These are phyloP conservation scores for Anastatica hierochuntica DNA, from an alignment of 345 rosid species.

Conservation along the genomic window DNA sequence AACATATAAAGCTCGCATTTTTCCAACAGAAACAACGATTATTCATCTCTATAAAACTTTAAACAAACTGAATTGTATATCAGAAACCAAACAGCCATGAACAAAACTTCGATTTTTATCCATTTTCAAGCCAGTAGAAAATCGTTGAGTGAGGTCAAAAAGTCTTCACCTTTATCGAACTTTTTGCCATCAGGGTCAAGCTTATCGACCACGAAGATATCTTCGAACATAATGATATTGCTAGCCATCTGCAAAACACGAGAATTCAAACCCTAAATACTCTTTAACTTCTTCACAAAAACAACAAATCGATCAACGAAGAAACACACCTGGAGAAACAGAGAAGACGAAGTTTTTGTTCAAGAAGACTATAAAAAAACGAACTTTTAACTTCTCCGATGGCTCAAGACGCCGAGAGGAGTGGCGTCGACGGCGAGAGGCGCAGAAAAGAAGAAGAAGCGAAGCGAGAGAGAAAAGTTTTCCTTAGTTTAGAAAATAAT, in stretches of 20 bases:
- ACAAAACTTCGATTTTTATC: too few species aligned
- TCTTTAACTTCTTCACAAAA: background rate
- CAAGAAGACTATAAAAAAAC: background rate
- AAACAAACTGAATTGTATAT: too few species aligned
- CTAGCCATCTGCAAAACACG: slow-evolving; percentile 20
- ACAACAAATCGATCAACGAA: background rate
- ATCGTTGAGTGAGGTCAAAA: background rate
- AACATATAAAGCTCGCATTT: too few species aligned
- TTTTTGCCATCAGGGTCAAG: slow-evolving; percentile 75
- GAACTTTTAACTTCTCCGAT: background rate
- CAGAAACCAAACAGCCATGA: too few species aligned
- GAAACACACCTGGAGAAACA: too few species aligned
- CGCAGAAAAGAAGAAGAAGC: background rate
- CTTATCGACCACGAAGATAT: slow-evolving; percentile 51
- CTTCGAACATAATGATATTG: slow-evolving; percentile 33
- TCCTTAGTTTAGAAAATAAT: too few species aligned
- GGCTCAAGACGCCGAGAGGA: background rate
- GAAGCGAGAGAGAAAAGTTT: background rate
- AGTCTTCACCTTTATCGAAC: slow-evolving; percentile 57
- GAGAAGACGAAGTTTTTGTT: too few species aligned
- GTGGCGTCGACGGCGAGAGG: background rate
- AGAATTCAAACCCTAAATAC: background rate
- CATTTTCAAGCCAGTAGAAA: too few species aligned
- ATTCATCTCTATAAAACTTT: too few species aligned
- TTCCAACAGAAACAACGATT: too few species aligned